Evolutionary conservation across 148 eudicot species (phyloP), one percentile per base, ranked within the genome.

Genomic region (Chenopodium quinoa): DNA sequence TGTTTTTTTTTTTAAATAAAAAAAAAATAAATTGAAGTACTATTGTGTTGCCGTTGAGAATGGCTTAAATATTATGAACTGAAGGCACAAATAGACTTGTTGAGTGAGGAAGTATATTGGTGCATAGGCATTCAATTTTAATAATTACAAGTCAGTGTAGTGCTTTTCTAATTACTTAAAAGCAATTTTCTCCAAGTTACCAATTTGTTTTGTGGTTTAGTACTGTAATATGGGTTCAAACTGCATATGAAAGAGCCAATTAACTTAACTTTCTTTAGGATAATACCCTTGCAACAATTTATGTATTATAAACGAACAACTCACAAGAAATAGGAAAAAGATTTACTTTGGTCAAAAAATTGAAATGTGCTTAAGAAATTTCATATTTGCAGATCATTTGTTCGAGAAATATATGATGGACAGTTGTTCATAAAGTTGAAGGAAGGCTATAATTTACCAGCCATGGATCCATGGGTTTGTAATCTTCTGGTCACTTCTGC

Each of bases 381-480:
- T 6, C 50, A 32, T 29, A 71, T 77, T 71, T 87, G 82, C 91
- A 96, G 99, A 90, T 87, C 87, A 69, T 96, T 96, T 89, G 83
- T 96, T 48, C 94, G 93, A 54, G 97, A 92, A 85, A 92, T 96
- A 76, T 96, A 96, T 85, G 97, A 93, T 86, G 99, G 99, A 34
- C 99, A 93, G 80, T 72, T 96, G 87, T 89, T 91, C 77, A 72
- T 96, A 86, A 92, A 90, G 90, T 84, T 96, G 83, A 96, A 93
- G 86, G 91, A 91, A 81, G 99, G 99, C 56, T 82, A 85, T 75
- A 82, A 83, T 81, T 85, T 96, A 70, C 99, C 98, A 84, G 95
- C 94, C 65, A 93, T 93, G 99, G 99, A 96, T 91, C 97, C 92
- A 37, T 96, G 99, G 99, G 99, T 95, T 86, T 77, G 89, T 88